phyloP scores from a whole-genome alignment of 2,329 filamentous ascomycete genomes.

The Huntiella savannae region DNA sequence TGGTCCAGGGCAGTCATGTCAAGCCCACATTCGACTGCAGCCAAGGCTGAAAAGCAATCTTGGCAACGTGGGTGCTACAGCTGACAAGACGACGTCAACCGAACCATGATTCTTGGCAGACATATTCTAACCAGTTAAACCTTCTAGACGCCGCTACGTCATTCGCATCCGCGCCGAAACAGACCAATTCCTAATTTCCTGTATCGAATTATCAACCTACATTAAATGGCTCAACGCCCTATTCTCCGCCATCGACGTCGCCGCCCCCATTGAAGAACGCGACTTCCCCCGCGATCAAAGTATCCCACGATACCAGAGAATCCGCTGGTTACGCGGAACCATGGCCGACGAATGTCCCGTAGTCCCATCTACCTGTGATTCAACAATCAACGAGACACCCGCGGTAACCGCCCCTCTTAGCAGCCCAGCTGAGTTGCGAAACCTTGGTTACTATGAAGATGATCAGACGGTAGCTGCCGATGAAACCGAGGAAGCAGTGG shows the following conservation, averaged over 20 bases:
- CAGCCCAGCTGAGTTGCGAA: conserved; percentile 4
- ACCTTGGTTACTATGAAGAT: conserved; percentile 13
- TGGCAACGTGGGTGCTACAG: too few species aligned
- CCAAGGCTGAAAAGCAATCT: too few species aligned
- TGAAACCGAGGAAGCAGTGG: neutral
- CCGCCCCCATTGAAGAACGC: conserved; percentile 51
- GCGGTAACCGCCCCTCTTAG: neutral
- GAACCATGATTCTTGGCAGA: conserved; percentile 1
- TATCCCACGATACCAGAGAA: conserved; percentile 35
- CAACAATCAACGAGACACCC: neutral
- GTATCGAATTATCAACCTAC: conserved; percentile 43
- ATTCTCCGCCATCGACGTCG: conserved; percentile 56
- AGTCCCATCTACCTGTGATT: neutral
- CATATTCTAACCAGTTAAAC: conserved; percentile 1
- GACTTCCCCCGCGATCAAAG: conserved; percentile 43
- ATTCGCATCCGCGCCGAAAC: conserved; percentile 55
- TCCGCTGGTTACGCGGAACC: conserved; percentile 28
- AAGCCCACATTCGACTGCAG: too few species aligned
- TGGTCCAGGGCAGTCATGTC: neutral
- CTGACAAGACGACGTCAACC: neutral
- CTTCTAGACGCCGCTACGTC: conserved; percentile 37
- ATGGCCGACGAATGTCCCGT: neutral
- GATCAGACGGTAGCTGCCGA: conserved; percentile 9
- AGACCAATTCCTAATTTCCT: conserved; percentile 54
- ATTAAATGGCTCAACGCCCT: conserved; percentile 49